These are phyloP conservation scores for Sporothrix protearum DNA, from an alignment of 2,329 filamentous ascomycete genomes.

Conservation along the genomic window DNA sequence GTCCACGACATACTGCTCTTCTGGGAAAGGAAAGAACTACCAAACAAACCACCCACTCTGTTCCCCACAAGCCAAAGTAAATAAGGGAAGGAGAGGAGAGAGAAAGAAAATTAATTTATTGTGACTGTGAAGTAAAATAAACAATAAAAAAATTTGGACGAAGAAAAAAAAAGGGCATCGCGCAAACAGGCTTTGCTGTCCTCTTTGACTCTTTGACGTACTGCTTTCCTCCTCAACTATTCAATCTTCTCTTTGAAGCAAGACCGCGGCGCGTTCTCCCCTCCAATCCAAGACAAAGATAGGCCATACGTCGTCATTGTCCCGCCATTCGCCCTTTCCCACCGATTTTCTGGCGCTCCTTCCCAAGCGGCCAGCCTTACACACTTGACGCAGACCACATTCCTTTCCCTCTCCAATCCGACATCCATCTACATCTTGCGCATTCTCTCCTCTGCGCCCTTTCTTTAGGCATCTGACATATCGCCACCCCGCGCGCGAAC, in stretches of 20 bases:
- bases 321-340: conserved; percentile 2
- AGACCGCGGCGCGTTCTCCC: not conserved
- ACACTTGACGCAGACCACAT: not conserved
- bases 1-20: not conserved
- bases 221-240: not conserved
- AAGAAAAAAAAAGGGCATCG: conserved; percentile 4
- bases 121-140: conserved; percentile 21
- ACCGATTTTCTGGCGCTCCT: not conserved
- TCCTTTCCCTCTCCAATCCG: not conserved
- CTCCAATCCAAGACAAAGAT: not conserved
- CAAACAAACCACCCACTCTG: conserved; percentile 3
- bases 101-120: conserved; percentile 1
- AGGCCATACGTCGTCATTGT: conserved; percentile 7
- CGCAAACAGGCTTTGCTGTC: conserved; percentile 10
- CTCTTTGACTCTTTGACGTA: not conserved
- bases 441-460: not conserved
- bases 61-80: conserved; percentile 8
- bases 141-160: conserved; percentile 5
- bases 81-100: not conserved
- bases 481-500: not conserved
- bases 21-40: not conserved
- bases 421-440: not conserved
- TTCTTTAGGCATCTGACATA: not conserved
- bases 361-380: conserved; percentile 3
- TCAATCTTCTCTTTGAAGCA: not conserved